Percentiles rank a stretch among this genome's conserved stretches.
These are phyloP conservation scores for Nakazawaea pomicola DNA, from an alignment of 805 yeast genomes.

Conservation along the genomic window DNA sequence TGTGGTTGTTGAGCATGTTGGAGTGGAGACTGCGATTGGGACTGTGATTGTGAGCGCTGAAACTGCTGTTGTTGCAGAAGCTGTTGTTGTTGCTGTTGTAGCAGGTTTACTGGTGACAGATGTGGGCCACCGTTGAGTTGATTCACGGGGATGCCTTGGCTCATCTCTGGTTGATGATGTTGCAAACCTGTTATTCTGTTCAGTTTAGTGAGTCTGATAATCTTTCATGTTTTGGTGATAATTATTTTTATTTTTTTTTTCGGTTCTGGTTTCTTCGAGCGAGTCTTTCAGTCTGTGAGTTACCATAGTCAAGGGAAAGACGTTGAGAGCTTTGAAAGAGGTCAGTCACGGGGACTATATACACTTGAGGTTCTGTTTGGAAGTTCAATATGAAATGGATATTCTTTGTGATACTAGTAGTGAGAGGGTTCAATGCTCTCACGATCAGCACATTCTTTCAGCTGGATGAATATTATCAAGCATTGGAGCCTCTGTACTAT, in stretches of 20 bases:
- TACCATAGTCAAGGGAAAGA: too few species aligned
- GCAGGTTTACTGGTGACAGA: neutral
- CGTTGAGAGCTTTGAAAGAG: too few species aligned
- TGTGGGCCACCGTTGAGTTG: slow-evolving; percentile 5
- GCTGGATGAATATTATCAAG: slow-evolving; percentile 94
- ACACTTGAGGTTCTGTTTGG: too few species aligned
- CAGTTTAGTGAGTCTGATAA: neutral
- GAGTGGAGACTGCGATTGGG: slow-evolving; percentile 22
- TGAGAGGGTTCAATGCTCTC: slow-evolving; percentile 46
- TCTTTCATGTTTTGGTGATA: neutral
- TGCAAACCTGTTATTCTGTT: neutral
- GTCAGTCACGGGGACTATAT: too few species aligned
- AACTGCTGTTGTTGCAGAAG: slow-evolving; percentile 13
- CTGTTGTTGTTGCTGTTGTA: slow-evolving; percentile 18
- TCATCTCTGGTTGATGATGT: slow-evolving; percentile 1
- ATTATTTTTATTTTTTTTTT: neutral
- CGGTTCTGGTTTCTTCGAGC: neutral
- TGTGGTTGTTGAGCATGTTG: slow-evolving; percentile 19
- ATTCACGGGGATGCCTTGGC: slow-evolving; percentile 12
- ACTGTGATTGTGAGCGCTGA: slow-evolving; percentile 15
- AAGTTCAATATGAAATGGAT: slow-evolving; percentile 3
- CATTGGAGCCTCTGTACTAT: slow-evolving; percentile 85
- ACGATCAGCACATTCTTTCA: slow-evolving; percentile 77
- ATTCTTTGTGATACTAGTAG: slow-evolving; percentile 1
- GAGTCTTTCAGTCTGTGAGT: neutral